phyloP scores from a whole-genome alignment of 2,329 filamentous ascomycete species.

The Xylaria arbuscula region DNA sequence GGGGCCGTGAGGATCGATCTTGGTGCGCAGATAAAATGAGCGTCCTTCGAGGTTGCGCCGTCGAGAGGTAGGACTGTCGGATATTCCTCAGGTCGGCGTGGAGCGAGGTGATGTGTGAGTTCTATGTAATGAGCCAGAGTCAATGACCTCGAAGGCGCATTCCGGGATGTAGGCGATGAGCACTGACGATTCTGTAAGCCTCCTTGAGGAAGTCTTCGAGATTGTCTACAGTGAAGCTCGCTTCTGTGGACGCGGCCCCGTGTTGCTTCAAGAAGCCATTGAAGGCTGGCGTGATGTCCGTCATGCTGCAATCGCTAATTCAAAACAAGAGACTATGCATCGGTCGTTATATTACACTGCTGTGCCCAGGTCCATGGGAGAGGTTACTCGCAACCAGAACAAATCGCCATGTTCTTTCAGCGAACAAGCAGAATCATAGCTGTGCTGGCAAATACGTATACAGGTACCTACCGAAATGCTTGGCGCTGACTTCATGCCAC shows the following conservation, averaged over 20 bases:
- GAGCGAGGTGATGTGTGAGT: conserved; percentile 84
- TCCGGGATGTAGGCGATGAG: conserved; percentile 8
- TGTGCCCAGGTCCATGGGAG: background rate
- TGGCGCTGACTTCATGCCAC: conserved; percentile 33
- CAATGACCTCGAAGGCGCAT: conserved; percentile 26
- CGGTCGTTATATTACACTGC: background rate
- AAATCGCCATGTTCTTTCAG: conserved; percentile 1
- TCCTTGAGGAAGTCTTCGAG: conserved; percentile 93
- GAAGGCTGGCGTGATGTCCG: conserved; percentile 75
- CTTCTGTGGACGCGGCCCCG: conserved; percentile 61
- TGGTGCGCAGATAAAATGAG: conserved; percentile 59
- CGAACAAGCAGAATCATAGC: background rate
- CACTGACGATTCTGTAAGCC: conserved; percentile 86
- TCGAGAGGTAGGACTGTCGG: conserved; percentile 91
- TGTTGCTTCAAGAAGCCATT: conserved; percentile 74
- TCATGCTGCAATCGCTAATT: conserved; percentile 52
- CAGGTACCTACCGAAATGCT: conserved; percentile 12
- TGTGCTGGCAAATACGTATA: conserved; percentile 6
- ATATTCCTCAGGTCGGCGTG: conserved; percentile 83
- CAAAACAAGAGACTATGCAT: background rate
- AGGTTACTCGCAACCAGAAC: background rate
- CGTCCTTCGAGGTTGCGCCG: conserved; percentile 71
- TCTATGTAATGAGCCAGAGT: conserved; percentile 57
- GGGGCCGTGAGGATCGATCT: conserved; percentile 61
- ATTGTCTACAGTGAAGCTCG: conserved; percentile 59